Evolutionary conservation across 1,284 basidiomycete species (phyloP), one percentile per base, ranked within the genome.

Genomic region (Malassezia japonica): DNA sequence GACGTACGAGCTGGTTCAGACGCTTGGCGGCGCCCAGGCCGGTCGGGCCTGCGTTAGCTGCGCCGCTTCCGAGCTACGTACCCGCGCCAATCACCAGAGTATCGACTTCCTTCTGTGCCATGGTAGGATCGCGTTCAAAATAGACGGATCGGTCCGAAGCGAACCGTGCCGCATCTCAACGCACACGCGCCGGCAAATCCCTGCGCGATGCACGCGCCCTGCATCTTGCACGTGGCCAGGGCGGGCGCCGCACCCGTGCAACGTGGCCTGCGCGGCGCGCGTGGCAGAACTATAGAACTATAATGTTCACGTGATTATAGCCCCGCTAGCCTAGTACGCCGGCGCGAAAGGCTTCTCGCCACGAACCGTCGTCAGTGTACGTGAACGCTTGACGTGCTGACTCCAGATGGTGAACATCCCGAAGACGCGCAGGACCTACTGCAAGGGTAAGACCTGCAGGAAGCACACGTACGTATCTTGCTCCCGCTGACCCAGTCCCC

Each of bases 361-460:
- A 33, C 45, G 33, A 46, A 25, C 42, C 46, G 44, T 51, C 45
- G 41, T 32, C 41, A 15, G n/a, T 6, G 42, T 46, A 28, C 21
- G 50, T 52, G 41, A 10, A 45, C 41, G 23, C 21, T 21, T 10
- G 7, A 8, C 16, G n/a, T 16, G 18, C 32, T n/a, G 15, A 10
- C 7, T 32, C 20, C 20, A 60, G 55, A 68, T 68, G 72, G 72
- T 72, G 65, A 74, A 73, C 71, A 70, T 75, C 61, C 73, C 73
- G 50, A 75, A 75, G 68, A 76, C 75, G 48, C 74, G 76, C 52
- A 73, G 75, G 57, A 74, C 75, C 85, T 91, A 84, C 81, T 96
- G 92, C 87, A 94, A 95, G 81, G 87, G 87, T 77, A 96, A 95
- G 81, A 78, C 82, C 71, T 99, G 92, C 88, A 86, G 81, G 79